Percentiles rank a stretch among this genome's conserved stretches.
These are phyloP conservation scores for Endothia cerciana DNA, from an alignment of 2,329 filamentous ascomycete genomes.

Conservation along the genomic window DNA sequence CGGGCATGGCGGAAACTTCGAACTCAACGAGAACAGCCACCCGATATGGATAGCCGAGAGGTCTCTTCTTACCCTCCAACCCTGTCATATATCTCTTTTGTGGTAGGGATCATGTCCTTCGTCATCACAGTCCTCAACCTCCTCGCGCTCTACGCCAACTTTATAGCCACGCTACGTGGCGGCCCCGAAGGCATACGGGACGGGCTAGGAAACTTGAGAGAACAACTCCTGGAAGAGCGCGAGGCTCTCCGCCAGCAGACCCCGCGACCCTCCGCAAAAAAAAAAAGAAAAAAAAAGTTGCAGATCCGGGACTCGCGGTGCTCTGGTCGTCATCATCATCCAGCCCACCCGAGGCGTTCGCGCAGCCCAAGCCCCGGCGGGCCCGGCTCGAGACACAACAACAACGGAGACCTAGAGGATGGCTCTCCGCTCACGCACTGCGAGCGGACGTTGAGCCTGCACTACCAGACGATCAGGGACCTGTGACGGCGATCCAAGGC, in stretches of 20 bases:
- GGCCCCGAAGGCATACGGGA: conserved; percentile 31
- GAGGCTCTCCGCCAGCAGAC: conserved; percentile 32
- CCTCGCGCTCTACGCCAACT: conserved; percentile 30
- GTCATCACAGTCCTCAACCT: conserved; percentile 30
- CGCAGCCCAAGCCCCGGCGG: conserved; percentile 21
- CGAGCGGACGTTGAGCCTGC: conserved; percentile 31
- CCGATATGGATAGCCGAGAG: not conserved
- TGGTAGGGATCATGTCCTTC: conserved; percentile 27
- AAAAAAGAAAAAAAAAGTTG: conserved; percentile 19
- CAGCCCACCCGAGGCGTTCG: conserved; percentile 8
- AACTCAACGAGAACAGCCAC: not conserved
- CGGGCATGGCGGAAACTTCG: not conserved
- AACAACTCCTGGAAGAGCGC: conserved; percentile 31
- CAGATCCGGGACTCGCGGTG: conserved; percentile 7
- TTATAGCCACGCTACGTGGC: conserved; percentile 28
- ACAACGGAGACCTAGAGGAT: conserved; percentile 19
- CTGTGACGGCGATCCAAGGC: conserved; percentile 32
- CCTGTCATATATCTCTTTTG: conserved; percentile 24
- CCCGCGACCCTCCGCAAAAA: too few species aligned
- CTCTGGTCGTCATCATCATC: conserved; percentile 1
- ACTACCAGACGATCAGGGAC: conserved; percentile 31
- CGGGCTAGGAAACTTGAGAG: conserved; percentile 28
- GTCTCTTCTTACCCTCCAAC: conserved; percentile 8
- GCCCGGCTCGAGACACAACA: conserved; percentile 12
- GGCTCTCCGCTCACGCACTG: conserved; percentile 26